Evolutionary conservation across 805 yeast genomes (phyloP).

Genomic region (Starmerella tilneyi): DNA sequence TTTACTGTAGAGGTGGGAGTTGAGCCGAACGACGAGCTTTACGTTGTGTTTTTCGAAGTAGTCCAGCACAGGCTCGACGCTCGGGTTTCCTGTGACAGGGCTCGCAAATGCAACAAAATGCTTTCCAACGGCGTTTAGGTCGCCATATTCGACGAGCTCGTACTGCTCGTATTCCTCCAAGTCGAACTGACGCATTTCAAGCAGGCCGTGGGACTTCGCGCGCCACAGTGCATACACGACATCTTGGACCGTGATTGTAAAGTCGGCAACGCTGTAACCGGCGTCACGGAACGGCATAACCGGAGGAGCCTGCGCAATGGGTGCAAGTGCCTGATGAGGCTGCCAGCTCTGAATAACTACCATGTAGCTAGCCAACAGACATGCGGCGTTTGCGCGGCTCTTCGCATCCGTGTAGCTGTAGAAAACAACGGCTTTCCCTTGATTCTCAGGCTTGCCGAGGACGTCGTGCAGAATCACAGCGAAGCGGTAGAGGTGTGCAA

Average conservation of each 20-base stretch:
- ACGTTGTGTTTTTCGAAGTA: slow-evolving; percentile 67
- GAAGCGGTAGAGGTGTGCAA: slow-evolving; percentile 86
- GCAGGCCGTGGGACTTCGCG: slow-evolving; percentile 83
- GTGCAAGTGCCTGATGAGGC: slow-evolving; percentile 94
- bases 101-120: slow-evolving; percentile 97
- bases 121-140: slow-evolving; percentile 80
- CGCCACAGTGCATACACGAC: slow-evolving; percentile 95
- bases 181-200: slow-evolving; percentile 73
- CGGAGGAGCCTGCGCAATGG: slow-evolving; percentile 80
- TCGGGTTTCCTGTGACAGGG: slow-evolving; percentile 44
- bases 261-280: slow-evolving; percentile 92
- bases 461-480: slow-evolving; percentile 91
- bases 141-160: slow-evolving; percentile 95
- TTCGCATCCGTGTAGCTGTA: slow-evolving; percentile 75
- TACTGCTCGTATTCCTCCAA: slow-evolving; percentile 89
- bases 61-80: slow-evolving; percentile 52
- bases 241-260: slow-evolving; percentile 86
- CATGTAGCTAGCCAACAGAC: slow-evolving; percentile 90
- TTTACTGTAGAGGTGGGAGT: slow-evolving; percentile 82
- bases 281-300: slow-evolving; percentile 95
- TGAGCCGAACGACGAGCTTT: slow-evolving; percentile 79
- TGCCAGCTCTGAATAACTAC: slow-evolving; percentile 92
- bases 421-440: slow-evolving; percentile 80
- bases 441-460: slow-evolving; percentile 71
- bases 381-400: slow-evolving; percentile 86